Evolutionary conservation across 2,329 filamentous ascomycete species (phyloP).

Genomic region (Ascochyta lentis): DNA sequence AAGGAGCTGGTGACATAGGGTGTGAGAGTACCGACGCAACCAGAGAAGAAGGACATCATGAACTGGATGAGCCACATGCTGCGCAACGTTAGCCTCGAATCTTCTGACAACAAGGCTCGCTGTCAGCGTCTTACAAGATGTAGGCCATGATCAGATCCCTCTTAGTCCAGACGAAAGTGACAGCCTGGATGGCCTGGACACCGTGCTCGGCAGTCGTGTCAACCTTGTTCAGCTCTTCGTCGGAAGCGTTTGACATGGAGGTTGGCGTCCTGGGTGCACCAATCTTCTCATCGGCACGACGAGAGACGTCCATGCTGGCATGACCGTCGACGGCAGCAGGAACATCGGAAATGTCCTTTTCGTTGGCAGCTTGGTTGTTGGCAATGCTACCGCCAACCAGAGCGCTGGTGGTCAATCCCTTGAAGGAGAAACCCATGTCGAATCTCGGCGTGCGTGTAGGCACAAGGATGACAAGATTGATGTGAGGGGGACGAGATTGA

Average conservation of each 20-base stretch:
- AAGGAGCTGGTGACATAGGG: slow-evolving; percentile 53
- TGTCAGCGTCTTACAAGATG: slow-evolving; percentile 30
- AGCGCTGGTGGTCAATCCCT: slow-evolving; percentile 37
- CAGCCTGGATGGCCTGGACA: slow-evolving; percentile 40
- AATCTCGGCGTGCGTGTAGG: not conserved
- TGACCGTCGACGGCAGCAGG: slow-evolving; percentile 38
- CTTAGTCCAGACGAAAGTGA: slow-evolving; percentile 38
- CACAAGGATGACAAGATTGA: slow-evolving; percentile 7
- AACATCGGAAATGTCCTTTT: slow-evolving; percentile 38
- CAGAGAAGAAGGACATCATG: slow-evolving; percentile 56
- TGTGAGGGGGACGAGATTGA: slow-evolving; percentile 30
- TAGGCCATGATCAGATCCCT: slow-evolving; percentile 37
- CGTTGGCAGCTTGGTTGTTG: slow-evolving; percentile 18
- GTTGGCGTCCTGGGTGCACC: slow-evolving; percentile 27
- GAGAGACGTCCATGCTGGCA: slow-evolving; percentile 34
- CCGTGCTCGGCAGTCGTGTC: slow-evolving; percentile 39
- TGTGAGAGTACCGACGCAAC: slow-evolving; percentile 49
- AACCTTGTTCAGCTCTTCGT: slow-evolving; percentile 43
- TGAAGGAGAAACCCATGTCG: slow-evolving; percentile 44
- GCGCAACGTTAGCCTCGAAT: slow-evolving; percentile 14
- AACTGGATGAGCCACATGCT: slow-evolving; percentile 53
- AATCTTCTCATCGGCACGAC: slow-evolving; percentile 35
- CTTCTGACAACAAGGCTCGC: too few species aligned
- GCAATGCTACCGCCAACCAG: slow-evolving; percentile 28
- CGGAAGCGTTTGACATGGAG: slow-evolving; percentile 25